Base-by-base conservation (phyloP, 148 eudicot genomes). In the Mesembryanthemum crystallinum region DNA sequence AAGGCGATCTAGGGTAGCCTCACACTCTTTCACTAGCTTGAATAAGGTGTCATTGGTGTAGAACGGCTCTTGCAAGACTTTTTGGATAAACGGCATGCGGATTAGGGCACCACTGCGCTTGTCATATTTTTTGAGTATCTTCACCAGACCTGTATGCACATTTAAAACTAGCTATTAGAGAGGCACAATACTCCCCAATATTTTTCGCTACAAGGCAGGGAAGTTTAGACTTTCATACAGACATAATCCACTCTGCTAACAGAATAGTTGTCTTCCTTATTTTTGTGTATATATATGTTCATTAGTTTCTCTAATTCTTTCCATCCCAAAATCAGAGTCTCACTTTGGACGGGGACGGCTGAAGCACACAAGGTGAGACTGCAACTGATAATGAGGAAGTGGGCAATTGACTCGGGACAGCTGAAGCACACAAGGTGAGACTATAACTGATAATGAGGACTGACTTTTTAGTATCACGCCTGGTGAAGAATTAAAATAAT, bases 91-190 rank as follows among this genome's bases (percentile, higher is more conserved):
- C 23, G 96, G 92, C 71, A 87, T 49, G 59, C 89, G 92, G 20
- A 88, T 77, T 0, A 90, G 88, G 33, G 85, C 86, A 18, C 96
- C 96, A 35, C 82, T 90, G 21, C 86, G 81, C 82, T 90, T 90
- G 76, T 90, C 96, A 37, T 88, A 88, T 58, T 90, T 90, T 74
- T 90, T 88, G 64, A 88, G 84, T 42, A 90, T 90, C 83, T 90
- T 90, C 76, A 88, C 88, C 29, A 90, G 58, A 60, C 96, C 96
- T 90, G 89, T 67, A 21, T 27, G 24, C 28, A 54, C 29, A 69
- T 43, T 24, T 8, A 13, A 45, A 45, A 39, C n/a, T 23, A n/a
- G 33, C 57, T n/a, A 69, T 33, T 32, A 69, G 78, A 55, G 28
- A 64, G 49, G 71, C 52, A 69, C 55, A 69, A 58, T 39, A 76